Base-by-base conservation (phyloP, 148 eudicot species). In the Dysphania ambrosioides region DNA sequence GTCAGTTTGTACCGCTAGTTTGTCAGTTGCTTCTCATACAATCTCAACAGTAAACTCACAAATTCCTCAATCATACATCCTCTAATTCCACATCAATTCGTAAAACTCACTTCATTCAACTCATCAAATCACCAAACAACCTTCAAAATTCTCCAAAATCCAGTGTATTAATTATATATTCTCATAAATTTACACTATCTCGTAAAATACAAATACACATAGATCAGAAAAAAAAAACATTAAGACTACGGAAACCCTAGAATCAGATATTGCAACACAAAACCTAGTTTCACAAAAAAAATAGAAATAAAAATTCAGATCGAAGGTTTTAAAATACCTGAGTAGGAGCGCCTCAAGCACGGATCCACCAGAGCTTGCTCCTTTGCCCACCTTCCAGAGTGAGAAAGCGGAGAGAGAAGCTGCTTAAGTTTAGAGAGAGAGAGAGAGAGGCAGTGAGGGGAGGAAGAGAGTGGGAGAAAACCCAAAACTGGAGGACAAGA, bases 401-500 rank as follows among this genome's bases (percentile, higher is more conserved):
- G 79, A 66, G 74, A 72, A 67, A 71, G 58, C 26, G 57, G 79
- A 77, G 72, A 74, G 67, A 56, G 72, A 58, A 66, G 47, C n/a
- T n/a, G n/a, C n/a, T n/a, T n/a, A 71, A 68, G n/a, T n/a, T n/a
- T n/a, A 67, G 67, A 64, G 31, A 55, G 70, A 72, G 74, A 62
- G 60, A 73, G 64, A 61, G 78, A 80, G 77, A 59, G 66, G n/a
- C n/a, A n/a, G n/a, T n/a, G n/a, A n/a, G n/a, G n/a, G n/a, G n/a
- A n/a, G n/a, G n/a, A n/a, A n/a, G n/a, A n/a, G n/a, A n/a, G n/a
- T n/a, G n/a, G n/a, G n/a, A 30, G 75, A 80, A 72, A 80, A 68
- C 56, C n/a, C 10, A 76, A 72, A 78, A 84, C 72, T 70, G 83
- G 80, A 78, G 77, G 77, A 72, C 59, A 71, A 74, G 78, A 81